Evolutionary conservation across 371 early-diverging fungal species (phyloP).

Genomic region (Mucor circinelloides): DNA sequence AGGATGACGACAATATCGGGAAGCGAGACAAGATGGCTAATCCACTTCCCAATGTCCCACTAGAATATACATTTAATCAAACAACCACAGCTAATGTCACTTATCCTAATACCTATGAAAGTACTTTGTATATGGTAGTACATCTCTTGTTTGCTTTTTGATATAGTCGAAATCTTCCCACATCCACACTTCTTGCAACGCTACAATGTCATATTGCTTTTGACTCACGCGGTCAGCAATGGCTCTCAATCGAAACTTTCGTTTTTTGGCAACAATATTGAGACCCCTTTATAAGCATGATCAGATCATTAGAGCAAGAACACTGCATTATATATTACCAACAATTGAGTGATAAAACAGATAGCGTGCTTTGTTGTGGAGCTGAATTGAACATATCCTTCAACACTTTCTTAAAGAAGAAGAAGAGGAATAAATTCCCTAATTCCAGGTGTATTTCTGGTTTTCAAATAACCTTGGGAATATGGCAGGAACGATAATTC

Average conservation of each 20-base stretch:
- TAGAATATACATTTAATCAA: slow-evolving; percentile 13
- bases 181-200: slow-evolving; percentile 69
- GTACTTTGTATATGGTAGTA: slow-evolving; percentile 50
- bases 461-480: background rate
- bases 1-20: slow-evolving; percentile 50
- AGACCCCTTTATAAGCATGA: slow-evolving; percentile 51
- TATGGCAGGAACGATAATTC: background rate
- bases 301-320: background rate
- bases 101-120: slow-evolving; percentile 45
- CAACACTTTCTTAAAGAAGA: background rate
- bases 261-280: slow-evolving; percentile 51
- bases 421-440: background rate
- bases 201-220: slow-evolving; percentile 56
- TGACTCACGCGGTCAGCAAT: slow-evolving; percentile 54
- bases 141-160: slow-evolving; percentile 23
- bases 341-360: slow-evolving; percentile 60
- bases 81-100: background rate
- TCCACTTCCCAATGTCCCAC: slow-evolving; percentile 65
- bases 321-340: slow-evolving; percentile 37
- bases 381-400: background rate
- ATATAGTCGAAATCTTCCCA: slow-evolving; percentile 54
- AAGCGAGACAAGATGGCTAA: slow-evolving; percentile 55
- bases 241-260: slow-evolving; percentile 49
- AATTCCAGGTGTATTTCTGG: background rate
- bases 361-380: slow-evolving; percentile 15